phyloP scores from a whole-genome alignment of 176 grass and related monocot species.

The Cenchrus purpureus region DNA sequence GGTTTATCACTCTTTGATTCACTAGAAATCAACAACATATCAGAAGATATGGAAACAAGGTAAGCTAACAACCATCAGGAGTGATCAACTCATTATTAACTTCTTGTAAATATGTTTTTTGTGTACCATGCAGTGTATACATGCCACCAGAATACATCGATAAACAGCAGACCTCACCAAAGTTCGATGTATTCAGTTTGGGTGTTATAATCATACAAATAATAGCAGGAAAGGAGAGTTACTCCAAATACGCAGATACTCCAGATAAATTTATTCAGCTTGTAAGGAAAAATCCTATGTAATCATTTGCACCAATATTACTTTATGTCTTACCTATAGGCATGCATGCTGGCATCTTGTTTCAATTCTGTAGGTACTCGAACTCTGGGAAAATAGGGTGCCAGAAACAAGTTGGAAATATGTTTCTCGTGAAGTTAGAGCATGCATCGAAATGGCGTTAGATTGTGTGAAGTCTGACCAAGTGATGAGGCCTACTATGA shows the following conservation, averaged over 20 bases:
- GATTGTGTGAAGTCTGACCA: neutral
- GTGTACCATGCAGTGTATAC: neutral
- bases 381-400: neutral
- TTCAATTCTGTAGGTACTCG: neutral
- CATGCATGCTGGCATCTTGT: neutral
- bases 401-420: neutral
- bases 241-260: neutral
- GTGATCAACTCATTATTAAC: neutral
- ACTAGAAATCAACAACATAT: neutral
- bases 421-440: neutral
- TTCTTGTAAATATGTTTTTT: neutral
- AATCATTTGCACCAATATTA: neutral
- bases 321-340: neutral
- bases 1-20: neutral
- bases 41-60: neutral
- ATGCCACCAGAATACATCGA: constrained; percentile 5
- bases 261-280: neutral
- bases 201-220: constrained; percentile 8
- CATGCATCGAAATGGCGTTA: neutral
- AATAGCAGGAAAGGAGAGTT: constrained; percentile 1
- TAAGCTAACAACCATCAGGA: neutral
- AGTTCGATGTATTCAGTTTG: constrained; percentile 12
- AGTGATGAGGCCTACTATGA: neutral
- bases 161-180: neutral
- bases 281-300: neutral